phyloP scores from a whole-genome alignment of 2,329 filamentous ascomycete species.

The Fonsecaea nubica region DNA sequence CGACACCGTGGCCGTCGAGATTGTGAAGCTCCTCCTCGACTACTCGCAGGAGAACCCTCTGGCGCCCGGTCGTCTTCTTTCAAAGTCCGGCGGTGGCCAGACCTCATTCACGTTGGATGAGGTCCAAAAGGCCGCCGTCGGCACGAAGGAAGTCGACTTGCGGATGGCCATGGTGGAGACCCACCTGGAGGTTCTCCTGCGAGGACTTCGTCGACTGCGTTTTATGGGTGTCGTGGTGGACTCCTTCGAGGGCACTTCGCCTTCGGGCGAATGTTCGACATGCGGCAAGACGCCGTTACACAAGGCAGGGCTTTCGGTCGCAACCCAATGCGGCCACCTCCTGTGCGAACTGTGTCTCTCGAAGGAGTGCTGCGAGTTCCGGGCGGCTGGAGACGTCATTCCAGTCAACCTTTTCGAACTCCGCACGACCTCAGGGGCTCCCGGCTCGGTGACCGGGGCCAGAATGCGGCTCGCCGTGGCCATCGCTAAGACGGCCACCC shows the following conservation, averaged over 20 bases:
- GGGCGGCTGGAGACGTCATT: slow-evolving; percentile 6
- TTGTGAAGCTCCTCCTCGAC: slow-evolving; percentile 23
- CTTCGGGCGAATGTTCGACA: slow-evolving; percentile 42
- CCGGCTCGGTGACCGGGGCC: slow-evolving; percentile 45
- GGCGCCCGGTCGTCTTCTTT: slow-evolving; percentile 2
- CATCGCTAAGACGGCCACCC: slow-evolving; percentile 51
- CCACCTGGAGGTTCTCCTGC: slow-evolving; percentile 14
- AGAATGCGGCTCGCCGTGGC: slow-evolving; percentile 58
- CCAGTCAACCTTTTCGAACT: slow-evolving; percentile 17
- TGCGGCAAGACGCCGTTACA: slow-evolving; percentile 44
- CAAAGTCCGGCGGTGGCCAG: slow-evolving; percentile 8
- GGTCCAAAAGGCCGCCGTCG: not conserved
- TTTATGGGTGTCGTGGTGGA: slow-evolving; percentile 10
- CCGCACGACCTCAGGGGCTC: not conserved
- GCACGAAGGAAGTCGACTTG: slow-evolving; percentile 22
- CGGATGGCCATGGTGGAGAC: slow-evolving; percentile 16
- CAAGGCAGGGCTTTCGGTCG: slow-evolving; percentile 48
- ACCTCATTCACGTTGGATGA: not conserved
- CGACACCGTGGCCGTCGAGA: slow-evolving; percentile 16
- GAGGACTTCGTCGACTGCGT: slow-evolving; percentile 19
- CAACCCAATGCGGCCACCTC: slow-evolving; percentile 60
- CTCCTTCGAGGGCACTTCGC: slow-evolving; percentile 3
- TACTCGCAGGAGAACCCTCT: slow-evolving; percentile 21
- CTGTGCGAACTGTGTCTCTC: slow-evolving; percentile 12
- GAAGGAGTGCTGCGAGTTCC: slow-evolving; percentile 18